phyloP scores from a whole-genome alignment of 108 stramenopile genomes.

The Nitzschia sp. region DNA sequence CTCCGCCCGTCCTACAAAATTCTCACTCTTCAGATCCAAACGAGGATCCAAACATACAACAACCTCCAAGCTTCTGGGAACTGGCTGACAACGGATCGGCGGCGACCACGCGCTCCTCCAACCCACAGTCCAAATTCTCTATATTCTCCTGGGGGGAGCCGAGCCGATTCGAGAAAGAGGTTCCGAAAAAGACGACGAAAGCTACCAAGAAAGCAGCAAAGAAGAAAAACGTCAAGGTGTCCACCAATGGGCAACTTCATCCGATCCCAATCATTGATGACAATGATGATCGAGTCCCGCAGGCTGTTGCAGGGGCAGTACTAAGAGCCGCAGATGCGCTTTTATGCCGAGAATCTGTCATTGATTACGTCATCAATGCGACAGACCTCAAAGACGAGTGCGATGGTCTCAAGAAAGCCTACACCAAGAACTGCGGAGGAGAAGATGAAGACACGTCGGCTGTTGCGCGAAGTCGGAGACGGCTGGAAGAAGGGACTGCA shows the following conservation, averaged over 20 bases:
- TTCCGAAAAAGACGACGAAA: background rate
- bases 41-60: background rate
- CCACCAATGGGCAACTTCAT: background rate
- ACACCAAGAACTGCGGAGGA: slow-evolving; percentile 73
- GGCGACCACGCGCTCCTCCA: too few relatives aligned
- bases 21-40: too few relatives aligned
- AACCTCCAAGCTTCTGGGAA: background rate
- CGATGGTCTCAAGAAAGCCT: slow-evolving; percentile 81
- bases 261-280: slow-evolving; percentile 15
- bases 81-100: too few relatives aligned
- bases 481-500: slow-evolving; percentile 18
- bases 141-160: background rate
- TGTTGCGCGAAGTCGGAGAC: background rate
- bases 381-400: slow-evolving; percentile 88
- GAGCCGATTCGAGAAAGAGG: background rate
- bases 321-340: slow-evolving; percentile 60
- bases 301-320: slow-evolving; percentile 20
- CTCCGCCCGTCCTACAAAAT: too few relatives aligned
- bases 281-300: slow-evolving; percentile 27
- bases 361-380: slow-evolving; percentile 86
- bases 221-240: background rate
- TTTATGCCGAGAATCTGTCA: slow-evolving; percentile 66
- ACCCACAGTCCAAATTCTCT: too few relatives aligned
- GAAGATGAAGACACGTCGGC: slow-evolving; percentile 9
- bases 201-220: background rate